Evolutionary conservation across 345 rosid species (phyloP), one percentile per base, ranked within the genome.

Genomic region (Ailanthus altissimus): DNA sequence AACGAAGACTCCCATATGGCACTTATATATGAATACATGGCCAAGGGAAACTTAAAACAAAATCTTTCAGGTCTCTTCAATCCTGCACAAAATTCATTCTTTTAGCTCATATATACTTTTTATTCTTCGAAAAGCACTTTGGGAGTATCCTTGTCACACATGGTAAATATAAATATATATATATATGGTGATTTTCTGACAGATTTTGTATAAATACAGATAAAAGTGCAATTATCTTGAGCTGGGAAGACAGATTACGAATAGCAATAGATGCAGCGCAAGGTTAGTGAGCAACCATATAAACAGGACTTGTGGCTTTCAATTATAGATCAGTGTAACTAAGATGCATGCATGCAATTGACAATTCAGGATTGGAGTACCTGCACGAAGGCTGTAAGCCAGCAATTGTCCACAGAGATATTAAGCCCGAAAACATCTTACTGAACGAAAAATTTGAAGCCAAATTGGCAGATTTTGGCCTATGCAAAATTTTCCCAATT

Each of bases 291-390:
- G 28, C 59, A 43, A 0, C n/a, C n/a, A n/a, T n/a, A n/a, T n/a
- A n/a, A n/a, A n/a, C n/a, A n/a, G n/a, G n/a, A n/a, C n/a, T n/a
- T n/a, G n/a, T n/a, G n/a, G n/a, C n/a, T n/a, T n/a, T n/a, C n/a
- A n/a, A n/a, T n/a, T n/a, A n/a, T n/a, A n/a, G n/a, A n/a, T n/a
- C n/a, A n/a, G n/a, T n/a, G n/a, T n/a, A n/a, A n/a, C n/a, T n/a
- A n/a, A n/a, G n/a, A n/a, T n/a, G n/a, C n/a, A n/a, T n/a, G n/a
- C n/a, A n/a, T n/a, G n/a, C n/a, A n/a, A n/a, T n/a, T n/a, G n/a
- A n/a, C n/a, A n/a, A n/a, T n/a, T n/a, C n/a, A n/a, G 89, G 87
- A 5, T 47, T 81, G 64, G 87, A 86, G 46, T 86, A 86, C 57
- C 47, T 86, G n/a, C 75, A 72, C 15, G 14, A 25, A 12, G 75